Conservation (phyloP, 495 filamentous ascomycete genomes). For the Neurospora sp. region DNA sequence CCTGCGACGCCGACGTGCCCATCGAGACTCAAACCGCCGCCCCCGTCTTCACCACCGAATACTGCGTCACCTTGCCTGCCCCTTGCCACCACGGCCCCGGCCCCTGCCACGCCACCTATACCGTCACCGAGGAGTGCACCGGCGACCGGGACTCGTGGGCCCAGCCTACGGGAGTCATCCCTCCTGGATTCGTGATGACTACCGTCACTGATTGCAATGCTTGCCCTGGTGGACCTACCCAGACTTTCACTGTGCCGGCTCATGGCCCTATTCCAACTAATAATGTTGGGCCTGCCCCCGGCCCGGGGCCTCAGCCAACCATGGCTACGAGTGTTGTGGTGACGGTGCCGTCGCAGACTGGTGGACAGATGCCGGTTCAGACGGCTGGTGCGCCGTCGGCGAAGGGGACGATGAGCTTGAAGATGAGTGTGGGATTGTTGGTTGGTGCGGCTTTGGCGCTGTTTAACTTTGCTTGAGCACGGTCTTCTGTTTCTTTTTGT, state of each 20-base stretch:
- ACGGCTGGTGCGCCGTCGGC: conserved; percentile 17
- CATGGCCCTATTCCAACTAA: neutral
- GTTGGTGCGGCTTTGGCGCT: neutral
- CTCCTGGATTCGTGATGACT: conserved; percentile 31
- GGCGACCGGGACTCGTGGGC: conserved; percentile 18
- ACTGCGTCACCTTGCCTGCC: conserved; percentile 29
- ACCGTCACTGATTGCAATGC: conserved; percentile 14
- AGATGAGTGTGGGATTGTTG: neutral
- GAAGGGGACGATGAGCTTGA: conserved; percentile 11
- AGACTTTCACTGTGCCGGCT: neutral
- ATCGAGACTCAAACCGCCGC: conserved; percentile 11
- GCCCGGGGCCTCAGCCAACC: neutral
- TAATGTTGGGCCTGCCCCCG: neutral
- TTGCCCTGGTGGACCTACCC: neutral
- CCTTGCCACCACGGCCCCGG: conserved; percentile 31
- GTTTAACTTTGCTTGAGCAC: neutral
- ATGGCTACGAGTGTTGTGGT: neutral
- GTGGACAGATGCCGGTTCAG: neutral
- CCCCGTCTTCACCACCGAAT: conserved; percentile 28
- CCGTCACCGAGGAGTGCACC: conserved; percentile 30
- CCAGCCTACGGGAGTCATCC: conserved; percentile 12
- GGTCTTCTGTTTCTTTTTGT: neutral
- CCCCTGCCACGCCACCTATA: conserved; percentile 31
- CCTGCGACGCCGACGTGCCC: conserved; percentile 3
- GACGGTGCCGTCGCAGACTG: neutral